Base-by-base conservation (phyloP, 2,329 filamentous ascomycete species). In the Teratosphaeria nubilosa region DNA sequence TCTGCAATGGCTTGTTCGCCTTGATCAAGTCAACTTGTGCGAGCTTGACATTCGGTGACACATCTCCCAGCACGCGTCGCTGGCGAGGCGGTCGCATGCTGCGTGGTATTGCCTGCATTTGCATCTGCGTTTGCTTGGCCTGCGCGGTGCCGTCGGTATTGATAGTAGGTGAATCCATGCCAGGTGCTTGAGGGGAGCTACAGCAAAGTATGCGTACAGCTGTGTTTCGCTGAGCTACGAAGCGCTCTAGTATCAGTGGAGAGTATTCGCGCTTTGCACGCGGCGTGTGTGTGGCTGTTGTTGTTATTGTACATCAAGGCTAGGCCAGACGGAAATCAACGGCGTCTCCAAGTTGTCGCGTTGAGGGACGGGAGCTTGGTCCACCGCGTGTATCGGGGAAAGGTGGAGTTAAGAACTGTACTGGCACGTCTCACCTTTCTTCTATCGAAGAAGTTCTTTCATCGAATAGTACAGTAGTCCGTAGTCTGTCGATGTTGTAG, bases 41-140 rank as follows among this genome's bases (percentile, higher is more conserved):
- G 32, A 61, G 52, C 59, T 66, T 63, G 50, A 67, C 59, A 55
- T 72, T 72, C 16, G 69, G 64, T 37, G 69, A 71, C 25, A 70
- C 56, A 53, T 70, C 68, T 50, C 66, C 68, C 27, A 72, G 64
- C 10, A 68, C 62, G 52, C 65, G 64, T 55, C 63, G 56, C n/a
- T 60, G 57, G 7, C 22, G 41, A 6, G 41, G 41, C n/a, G 41
- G 41, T 48, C 6, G n/a, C 41, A 48, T 48, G 41, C 41, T 48
- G 41, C 41, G 16, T 48, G 41, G 3, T 11, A 16, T 22, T 5
- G 41, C 41, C 41, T 20, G 41, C 16, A n/a, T 22, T 22, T 20
- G 41, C 16, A 22, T 22, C 41, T 20, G 20, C 41, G 20, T 22
- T 24, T n/a, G n/a, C 41, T 48, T 48, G 41, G n/a, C 41, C 41